Base-by-base conservation (phyloP, 2,329 filamentous ascomycete genomes). In the Cordyceps pruinosa region DNA sequence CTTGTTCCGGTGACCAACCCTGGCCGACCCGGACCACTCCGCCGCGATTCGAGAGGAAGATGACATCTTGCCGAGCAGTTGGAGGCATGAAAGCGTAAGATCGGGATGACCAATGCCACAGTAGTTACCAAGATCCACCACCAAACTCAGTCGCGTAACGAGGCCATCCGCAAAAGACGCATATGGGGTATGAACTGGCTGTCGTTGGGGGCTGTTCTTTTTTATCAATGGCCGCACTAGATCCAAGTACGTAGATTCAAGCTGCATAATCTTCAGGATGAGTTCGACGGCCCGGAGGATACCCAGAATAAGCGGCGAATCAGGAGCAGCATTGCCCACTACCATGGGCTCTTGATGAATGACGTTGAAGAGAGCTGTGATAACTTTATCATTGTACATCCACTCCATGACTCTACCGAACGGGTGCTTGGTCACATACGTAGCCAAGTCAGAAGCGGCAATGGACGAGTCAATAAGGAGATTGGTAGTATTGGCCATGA, bases 361-460 rank as follows among this genome's bases (percentile, higher is more conserved):
- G 12, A 88, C 83, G 57, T 83, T 80, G 70, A 97, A 93, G 2
- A 99, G 74, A 15, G 87, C 83, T 62, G 82, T 83, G 65, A 96
- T 84, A 23, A 97, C 89, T 62, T 88, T 90, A 66, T 95, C 90
- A 68, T 96, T 97, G 72, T 96, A 96, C 72, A 99, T 83, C 91
- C 94, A 97, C 68, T 99, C 94, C 89, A 97, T 97, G 17, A 96
- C 87, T 59, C 95, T 85, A 3, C 89, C 86, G 66, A 97, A 99
- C 0, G 95, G 93, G 72, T 99, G 95, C 54, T 96, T 81, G 25
- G 85, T 84, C 58, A 94, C 85, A 68, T 99, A 99, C 6, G 82
- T 81, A 50, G 85, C 83, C 5, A 97, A 77, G 57, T 89, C 88
- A 3, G 86, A 87, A 4, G 89, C 81, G 42, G 81, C 81, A 62